Evolutionary conservation across 495 filamentous ascomycete genomes (phyloP).

Genomic region (Trichoderma orchidacearum): DNA sequence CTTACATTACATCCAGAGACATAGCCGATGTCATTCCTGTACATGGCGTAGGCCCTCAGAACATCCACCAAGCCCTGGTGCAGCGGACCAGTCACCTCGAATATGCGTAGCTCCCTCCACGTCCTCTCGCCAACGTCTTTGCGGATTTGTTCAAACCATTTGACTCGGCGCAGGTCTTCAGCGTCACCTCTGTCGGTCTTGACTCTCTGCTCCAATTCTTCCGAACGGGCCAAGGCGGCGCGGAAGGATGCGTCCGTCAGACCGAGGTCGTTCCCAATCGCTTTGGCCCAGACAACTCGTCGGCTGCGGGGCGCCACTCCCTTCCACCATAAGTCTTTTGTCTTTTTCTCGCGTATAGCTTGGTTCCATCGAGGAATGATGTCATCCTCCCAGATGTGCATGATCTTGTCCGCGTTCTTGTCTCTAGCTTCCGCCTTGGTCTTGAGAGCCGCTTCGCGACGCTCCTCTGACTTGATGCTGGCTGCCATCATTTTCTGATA

Average conservation of each 20-base stretch:
- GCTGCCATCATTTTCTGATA: constrained; percentile 88
- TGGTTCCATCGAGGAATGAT: constrained; percentile 76
- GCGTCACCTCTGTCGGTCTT: constrained; percentile 20
- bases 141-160: constrained; percentile 55
- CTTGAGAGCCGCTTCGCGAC: constrained; percentile 33
- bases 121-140: constrained; percentile 52
- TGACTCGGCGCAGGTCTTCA: constrained; percentile 30
- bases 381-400: constrained; percentile 76
- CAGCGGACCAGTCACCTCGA: constrained; percentile 64
- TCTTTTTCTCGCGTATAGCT: constrained; percentile 58
- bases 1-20: constrained; percentile 72
- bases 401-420: constrained; percentile 51
- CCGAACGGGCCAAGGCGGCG: constrained; percentile 64
- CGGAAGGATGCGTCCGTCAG: constrained; percentile 63
- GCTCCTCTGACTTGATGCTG: constrained; percentile 54
- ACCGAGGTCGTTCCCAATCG: constrained; percentile 80
- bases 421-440: constrained; percentile 34
- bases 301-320: constrained; percentile 69
- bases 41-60: constrained; percentile 81
- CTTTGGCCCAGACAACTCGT: constrained; percentile 72
- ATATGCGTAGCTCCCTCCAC: constrained; percentile 74
- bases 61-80: constrained; percentile 66
- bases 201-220: constrained; percentile 44
- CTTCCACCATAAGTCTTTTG: constrained; percentile 87
- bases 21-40: constrained; percentile 87